phyloP scores from a whole-genome alignment of 108 stramenopile genomes.

The Hondaea fermentalgiana region DNA sequence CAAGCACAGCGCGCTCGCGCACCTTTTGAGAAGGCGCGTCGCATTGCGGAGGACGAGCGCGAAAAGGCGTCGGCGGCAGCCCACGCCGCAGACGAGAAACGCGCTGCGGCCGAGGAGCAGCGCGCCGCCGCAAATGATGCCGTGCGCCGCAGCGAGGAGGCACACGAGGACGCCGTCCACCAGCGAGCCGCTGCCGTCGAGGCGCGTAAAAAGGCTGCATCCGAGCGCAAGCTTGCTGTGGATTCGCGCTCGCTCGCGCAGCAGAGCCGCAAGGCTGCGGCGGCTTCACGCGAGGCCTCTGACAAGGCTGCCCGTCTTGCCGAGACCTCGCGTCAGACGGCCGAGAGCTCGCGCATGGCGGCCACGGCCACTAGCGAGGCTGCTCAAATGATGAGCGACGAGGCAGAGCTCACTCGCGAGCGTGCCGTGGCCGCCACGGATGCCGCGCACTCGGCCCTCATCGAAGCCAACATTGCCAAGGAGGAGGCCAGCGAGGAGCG shows the following conservation, averaged over 20 bases:
- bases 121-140: not conserved
- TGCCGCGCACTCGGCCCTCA: not conserved
- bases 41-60: not conserved
- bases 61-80: not conserved
- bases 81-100: not conserved
- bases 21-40: conserved; percentile 1
- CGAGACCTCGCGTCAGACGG: not conserved
- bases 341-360: not conserved
- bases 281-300: not conserved
- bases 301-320: not conserved
- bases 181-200: not conserved
- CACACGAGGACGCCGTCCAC: not conserved
- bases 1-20: not conserved
- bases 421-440: not conserved
- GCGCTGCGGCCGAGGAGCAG: not conserved
- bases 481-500: conserved; percentile 8
- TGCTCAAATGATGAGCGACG: not conserved
- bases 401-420: not conserved
- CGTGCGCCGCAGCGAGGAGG: not conserved
- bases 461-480: not conserved
- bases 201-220: not conserved
- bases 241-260: not conserved
- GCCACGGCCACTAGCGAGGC: not conserved
- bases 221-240: not conserved
- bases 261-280: not conserved